Evolutionary conservation across 2,329 filamentous ascomycete species (phyloP).

Genomic region (Calonectria naviculata): DNA sequence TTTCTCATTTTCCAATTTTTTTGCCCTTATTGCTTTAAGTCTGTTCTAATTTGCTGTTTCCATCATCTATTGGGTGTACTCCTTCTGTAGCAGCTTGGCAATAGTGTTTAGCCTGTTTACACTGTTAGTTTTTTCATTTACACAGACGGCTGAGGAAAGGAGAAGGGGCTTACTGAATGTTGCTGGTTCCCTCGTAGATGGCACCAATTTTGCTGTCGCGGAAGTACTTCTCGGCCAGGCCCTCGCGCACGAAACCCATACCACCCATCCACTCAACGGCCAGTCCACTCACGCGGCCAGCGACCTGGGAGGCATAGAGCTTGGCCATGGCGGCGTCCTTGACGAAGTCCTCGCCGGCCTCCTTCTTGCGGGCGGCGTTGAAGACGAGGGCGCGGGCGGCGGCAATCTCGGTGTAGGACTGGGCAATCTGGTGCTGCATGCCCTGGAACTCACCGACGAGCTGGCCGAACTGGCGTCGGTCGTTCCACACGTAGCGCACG

Average conservation of each 20-base stretch:
- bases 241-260: conserved; percentile 98
- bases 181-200: conserved; percentile 94
- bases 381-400: conserved; percentile 93
- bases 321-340: conserved; percentile 98
- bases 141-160: background rate
- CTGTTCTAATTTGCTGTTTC: conserved; percentile 19
- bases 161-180: conserved; percentile 68
- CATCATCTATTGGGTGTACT: conserved; percentile 59
- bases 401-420: conserved; percentile 92
- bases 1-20: conserved; percentile 26
- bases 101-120: conserved; percentile 68
- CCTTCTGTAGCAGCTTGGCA: conserved; percentile 71
- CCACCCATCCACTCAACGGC: conserved; percentile 99
- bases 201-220: conserved; percentile 98
- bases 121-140: conserved; percentile 24
- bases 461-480: conserved; percentile 95
- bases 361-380: conserved; percentile 98
- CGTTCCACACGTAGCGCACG: conserved; percentile 94
- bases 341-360: conserved; percentile 95
- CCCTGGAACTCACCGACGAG: conserved; percentile 97
- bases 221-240: conserved; percentile 97
- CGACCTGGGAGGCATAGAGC: conserved; percentile 93
- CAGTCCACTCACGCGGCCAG: conserved; percentile 83
- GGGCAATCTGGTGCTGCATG: conserved; percentile 99
- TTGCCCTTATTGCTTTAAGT: conserved; percentile 19